Evolutionary conservation across 2,329 filamentous ascomycete genomes (phyloP).

Genomic region (Tolypocladium album): DNA sequence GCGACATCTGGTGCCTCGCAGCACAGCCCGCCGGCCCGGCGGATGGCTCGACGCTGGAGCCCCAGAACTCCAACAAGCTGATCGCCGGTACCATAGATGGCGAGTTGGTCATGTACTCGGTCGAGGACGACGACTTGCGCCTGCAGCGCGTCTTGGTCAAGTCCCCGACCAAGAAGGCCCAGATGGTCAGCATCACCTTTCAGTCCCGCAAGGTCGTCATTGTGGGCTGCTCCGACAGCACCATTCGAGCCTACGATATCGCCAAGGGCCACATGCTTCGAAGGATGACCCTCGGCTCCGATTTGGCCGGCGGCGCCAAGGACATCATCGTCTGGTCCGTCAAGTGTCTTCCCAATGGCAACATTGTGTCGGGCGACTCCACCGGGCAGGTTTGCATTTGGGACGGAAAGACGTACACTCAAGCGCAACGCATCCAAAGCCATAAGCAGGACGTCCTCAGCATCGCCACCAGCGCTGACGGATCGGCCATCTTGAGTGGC

Average conservation of each 20-base stretch:
- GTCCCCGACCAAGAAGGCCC: constrained; percentile 71
- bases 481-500: constrained; percentile 73
- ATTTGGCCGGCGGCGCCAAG: constrained; percentile 64
- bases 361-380: constrained; percentile 91
- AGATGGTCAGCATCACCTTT: constrained; percentile 85
- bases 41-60: constrained; percentile 9
- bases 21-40: constrained; percentile 54
- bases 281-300: constrained; percentile 77
- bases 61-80: constrained; percentile 46
- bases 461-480: constrained; percentile 71
- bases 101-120: constrained; percentile 76
- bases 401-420: constrained; percentile 85
- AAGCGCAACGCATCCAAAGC: constrained; percentile 73
- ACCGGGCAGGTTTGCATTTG: constrained; percentile 89
- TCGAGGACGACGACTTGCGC: constrained; percentile 70
- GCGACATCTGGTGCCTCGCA: constrained; percentile 93
- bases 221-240: constrained; percentile 91
- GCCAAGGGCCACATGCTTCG: constrained; percentile 65
- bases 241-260: constrained; percentile 84
- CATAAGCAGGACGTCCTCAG: constrained; percentile 88
- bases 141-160: constrained; percentile 69
- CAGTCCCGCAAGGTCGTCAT: constrained; percentile 74
- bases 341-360: constrained; percentile 75
- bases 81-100: constrained; percentile 87
- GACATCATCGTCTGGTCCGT: constrained; percentile 90